A percentile compares a stretch with the other conserved stretches of the same genome.
phyloP scores from a whole-genome alignment of 331 rosid species.

The Rhamnella rubrinervis region DNA sequence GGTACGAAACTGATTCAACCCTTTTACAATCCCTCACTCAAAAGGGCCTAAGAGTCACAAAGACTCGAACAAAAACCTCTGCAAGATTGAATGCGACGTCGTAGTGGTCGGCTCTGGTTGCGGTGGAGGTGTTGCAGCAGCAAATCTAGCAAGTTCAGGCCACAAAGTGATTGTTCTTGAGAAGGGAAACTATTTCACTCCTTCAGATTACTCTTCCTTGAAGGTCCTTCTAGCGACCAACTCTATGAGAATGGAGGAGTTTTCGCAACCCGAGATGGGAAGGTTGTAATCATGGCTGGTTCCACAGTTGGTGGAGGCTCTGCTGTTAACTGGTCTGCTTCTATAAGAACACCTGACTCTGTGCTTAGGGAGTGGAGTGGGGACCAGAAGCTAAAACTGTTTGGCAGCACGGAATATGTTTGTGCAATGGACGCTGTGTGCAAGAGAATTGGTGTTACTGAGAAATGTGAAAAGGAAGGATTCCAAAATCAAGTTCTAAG shows the following conservation, averaged over 20 bases:
- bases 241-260: conserved; percentile 62
- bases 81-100: conserved; percentile 61
- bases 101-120: conserved; percentile 68
- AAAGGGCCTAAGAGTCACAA: conserved; percentile 49
- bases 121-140: conserved; percentile 88
- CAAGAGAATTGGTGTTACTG: conserved; percentile 70
- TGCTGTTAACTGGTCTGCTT: conserved; percentile 75
- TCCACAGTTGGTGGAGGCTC: conserved; percentile 83
- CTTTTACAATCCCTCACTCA: conserved; percentile 40
- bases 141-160: conserved; percentile 60
- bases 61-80: conserved; percentile 29
- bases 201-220: conserved; percentile 57
- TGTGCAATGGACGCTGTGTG: conserved; percentile 67
- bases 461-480: conserved; percentile 61
- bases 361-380: conserved; percentile 58
- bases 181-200: conserved; percentile 64
- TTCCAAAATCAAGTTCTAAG: conserved; percentile 77
- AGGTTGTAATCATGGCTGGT: conserved; percentile 50
- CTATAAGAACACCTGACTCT: conserved; percentile 48
- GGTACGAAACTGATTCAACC: conserved; percentile 36
- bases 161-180: conserved; percentile 67
- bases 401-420: conserved; percentile 48
- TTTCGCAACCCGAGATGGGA: conserved; percentile 49
- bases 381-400: conserved; percentile 40
- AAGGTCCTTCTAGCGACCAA: conserved; percentile 60